phyloP scores from a whole-genome alignment of 495 filamentous ascomycete genomes.

The Astrothelium subdiscretum region DNA sequence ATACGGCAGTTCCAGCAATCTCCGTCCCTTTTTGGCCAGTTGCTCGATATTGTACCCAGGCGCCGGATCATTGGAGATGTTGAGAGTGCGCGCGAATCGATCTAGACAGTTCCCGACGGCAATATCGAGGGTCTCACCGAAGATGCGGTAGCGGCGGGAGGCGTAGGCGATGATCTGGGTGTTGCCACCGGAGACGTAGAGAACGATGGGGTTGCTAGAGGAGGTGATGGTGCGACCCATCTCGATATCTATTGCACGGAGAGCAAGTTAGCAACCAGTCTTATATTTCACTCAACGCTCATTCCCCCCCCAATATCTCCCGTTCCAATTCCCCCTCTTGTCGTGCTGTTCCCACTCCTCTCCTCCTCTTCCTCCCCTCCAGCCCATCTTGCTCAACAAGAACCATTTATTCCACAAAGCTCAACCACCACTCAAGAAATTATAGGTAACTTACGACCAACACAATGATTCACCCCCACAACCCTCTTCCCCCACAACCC shows the following conservation, averaged over 20 bases:
- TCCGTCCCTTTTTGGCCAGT: conserved; percentile 64
- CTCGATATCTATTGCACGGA: conserved; percentile 56
- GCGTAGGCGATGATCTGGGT: conserved; percentile 97
- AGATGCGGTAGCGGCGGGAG: conserved; percentile 87
- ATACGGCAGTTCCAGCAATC: conserved; percentile 82
- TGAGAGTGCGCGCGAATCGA: conserved; percentile 80
- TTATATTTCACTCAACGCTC: neutral
- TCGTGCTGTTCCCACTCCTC: neutral
- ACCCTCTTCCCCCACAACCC: conserved; percentile 79
- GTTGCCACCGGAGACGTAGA: conserved; percentile 95
- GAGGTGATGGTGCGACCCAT: conserved; percentile 94
- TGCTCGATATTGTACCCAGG: conserved; percentile 98
- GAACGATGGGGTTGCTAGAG: conserved; percentile 80
- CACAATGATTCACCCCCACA: conserved; percentile 93
- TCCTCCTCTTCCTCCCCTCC: neutral
- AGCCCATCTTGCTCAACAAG: neutral
- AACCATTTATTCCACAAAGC: too few species aligned
- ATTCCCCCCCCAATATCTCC: neutral
- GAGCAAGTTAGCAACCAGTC: neutral
- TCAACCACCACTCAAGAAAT: neutral
- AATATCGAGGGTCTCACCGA: conserved; percentile 94
- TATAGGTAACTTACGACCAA: conserved; percentile 55
- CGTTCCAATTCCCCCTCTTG: neutral
- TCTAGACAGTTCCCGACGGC: conserved; percentile 97
- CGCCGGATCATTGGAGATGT: conserved; percentile 88